These are phyloP conservation scores for Wickerhamiella domercqiae DNA, from an alignment of 805 yeast genomes.

Conservation along the genomic window DNA sequence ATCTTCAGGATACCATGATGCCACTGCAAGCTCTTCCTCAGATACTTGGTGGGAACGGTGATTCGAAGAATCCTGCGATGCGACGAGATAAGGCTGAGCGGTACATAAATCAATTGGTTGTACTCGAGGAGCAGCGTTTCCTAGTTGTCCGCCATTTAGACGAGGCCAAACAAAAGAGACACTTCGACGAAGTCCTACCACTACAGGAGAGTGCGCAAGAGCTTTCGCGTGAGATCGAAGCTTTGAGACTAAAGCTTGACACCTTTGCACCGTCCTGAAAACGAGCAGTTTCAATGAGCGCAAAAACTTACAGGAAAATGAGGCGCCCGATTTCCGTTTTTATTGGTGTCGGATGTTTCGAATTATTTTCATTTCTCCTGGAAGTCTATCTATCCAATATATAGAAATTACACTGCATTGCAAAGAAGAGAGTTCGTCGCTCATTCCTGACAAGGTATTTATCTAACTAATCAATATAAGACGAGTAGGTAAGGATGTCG, in stretches of 20 bases:
- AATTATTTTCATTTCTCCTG: too few species aligned
- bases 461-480: too few species aligned
- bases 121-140: slow-evolving; percentile 68
- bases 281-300: too few species aligned
- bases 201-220: slow-evolving; percentile 46
- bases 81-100: slow-evolving; percentile 17
- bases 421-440: too few species aligned
- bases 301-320: too few species aligned
- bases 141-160: slow-evolving; percentile 51
- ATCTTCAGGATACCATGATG: slow-evolving; percentile 52
- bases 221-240: slow-evolving; percentile 30
- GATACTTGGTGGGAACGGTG: slow-evolving; percentile 18
- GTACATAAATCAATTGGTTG: slow-evolving; percentile 50
- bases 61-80: slow-evolving; percentile 16
- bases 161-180: slow-evolving; percentile 47
- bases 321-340: too few species aligned
- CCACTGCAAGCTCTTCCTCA: slow-evolving; percentile 47
- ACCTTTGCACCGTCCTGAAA: slow-evolving; percentile 27
- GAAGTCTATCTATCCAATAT: too few species aligned
- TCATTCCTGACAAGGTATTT: too few species aligned
- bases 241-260: slow-evolving; percentile 39
- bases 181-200: slow-evolving; percentile 59
- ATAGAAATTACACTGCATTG: too few species aligned
- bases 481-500: too few species aligned
- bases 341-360: too few species aligned